A percentile compares a stretch with the other conserved stretches of the same genome.
Conservation (phyloP, 2,329 filamentous ascomycete species). For the Arthrobotrys megalospora region DNA sequence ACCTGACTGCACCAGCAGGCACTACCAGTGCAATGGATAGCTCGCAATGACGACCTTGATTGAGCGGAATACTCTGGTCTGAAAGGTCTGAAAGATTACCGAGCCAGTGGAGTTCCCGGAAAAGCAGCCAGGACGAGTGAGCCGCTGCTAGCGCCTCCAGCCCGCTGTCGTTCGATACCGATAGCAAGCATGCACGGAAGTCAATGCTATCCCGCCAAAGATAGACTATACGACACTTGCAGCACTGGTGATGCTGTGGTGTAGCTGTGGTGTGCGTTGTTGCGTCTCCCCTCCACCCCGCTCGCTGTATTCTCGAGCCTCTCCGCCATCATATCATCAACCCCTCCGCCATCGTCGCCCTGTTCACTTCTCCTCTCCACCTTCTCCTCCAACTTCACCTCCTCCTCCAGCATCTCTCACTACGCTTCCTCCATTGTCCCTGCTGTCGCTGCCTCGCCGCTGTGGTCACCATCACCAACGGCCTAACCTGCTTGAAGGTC, state of each 20-base stretch:
- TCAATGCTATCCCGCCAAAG: slow-evolving; percentile 29
- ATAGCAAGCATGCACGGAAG: slow-evolving; percentile 16
- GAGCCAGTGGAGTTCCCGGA: slow-evolving; percentile 10
- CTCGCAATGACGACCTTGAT: slow-evolving; percentile 13
- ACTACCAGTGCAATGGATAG: not conserved
- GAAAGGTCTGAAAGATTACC: slow-evolving; percentile 8
- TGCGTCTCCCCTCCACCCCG: slow-evolving; percentile 37
- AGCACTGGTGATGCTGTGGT: slow-evolving; percentile 13
- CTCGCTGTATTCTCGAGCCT: slow-evolving; percentile 25
- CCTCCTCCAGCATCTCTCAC: slow-evolving; percentile 60
- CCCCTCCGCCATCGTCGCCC: slow-evolving; percentile 39
- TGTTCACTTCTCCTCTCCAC: slow-evolving; percentile 29
- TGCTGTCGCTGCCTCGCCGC: slow-evolving; percentile 28
- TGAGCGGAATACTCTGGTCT: slow-evolving; percentile 30
- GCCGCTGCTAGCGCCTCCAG: slow-evolving; percentile 14
- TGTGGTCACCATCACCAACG: slow-evolving; percentile 20
- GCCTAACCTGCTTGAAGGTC: slow-evolving; percentile 17
- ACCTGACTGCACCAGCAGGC: slow-evolving; percentile 42
- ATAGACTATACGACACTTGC: not conserved
- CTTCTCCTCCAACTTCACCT: slow-evolving; percentile 52
- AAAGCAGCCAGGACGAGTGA: slow-evolving; percentile 8
- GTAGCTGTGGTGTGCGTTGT: slow-evolving; percentile 38
- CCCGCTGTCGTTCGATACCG: slow-evolving; percentile 34
- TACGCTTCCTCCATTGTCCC: slow-evolving; percentile 44
- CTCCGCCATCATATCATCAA: slow-evolving; percentile 19